Evolutionary conservation across 1,284 basidiomycete species (phyloP).

Genomic region (Phellopilus nigrolimitatus): DNA sequence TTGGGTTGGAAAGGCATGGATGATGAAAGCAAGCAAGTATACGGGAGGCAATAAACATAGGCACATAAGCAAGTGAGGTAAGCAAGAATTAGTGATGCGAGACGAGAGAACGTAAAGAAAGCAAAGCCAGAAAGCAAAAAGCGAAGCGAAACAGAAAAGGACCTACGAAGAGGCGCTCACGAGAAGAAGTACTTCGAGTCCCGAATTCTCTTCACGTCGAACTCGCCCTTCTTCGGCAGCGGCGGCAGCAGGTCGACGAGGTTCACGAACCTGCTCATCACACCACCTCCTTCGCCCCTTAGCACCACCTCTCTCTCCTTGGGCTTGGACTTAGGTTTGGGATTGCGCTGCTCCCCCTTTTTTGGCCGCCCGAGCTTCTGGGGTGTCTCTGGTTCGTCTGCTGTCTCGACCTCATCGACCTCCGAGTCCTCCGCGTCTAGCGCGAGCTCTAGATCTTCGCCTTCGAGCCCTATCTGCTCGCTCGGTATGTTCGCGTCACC

Average conservation of each 20-base stretch:
- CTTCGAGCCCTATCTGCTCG: constrained; percentile 21
- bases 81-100: not conserved
- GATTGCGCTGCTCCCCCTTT: too few relatives aligned
- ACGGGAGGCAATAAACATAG: constrained; percentile 11
- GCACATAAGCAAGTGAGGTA: not conserved
- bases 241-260: constrained; percentile 78
- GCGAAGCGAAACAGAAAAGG: not conserved
- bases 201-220: constrained; percentile 84
- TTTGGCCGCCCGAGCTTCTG: constrained; percentile 4
- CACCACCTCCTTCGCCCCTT: constrained; percentile 25
- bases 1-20: not conserved
- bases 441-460: not conserved
- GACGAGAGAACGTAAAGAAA: not conserved
- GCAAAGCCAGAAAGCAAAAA: not conserved
- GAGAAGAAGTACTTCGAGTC: constrained; percentile 90
- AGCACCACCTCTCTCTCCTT: too few relatives aligned
- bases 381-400: not conserved
- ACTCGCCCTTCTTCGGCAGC: constrained; percentile 82
- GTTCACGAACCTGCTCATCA: constrained; percentile 61
- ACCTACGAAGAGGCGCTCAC: constrained; percentile 31
- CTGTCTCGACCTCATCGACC: constrained; percentile 3
- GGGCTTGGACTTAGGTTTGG: too few relatives aligned
- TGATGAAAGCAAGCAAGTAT: not conserved
- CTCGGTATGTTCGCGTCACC: constrained; percentile 25
- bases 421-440: constrained; percentile 13